A percentile compares a stretch with the other conserved stretches of the same genome.
phyloP scores from a whole-genome alignment of 2,329 filamentous ascomycete species.

The Aspergillus thermomutatus region DNA sequence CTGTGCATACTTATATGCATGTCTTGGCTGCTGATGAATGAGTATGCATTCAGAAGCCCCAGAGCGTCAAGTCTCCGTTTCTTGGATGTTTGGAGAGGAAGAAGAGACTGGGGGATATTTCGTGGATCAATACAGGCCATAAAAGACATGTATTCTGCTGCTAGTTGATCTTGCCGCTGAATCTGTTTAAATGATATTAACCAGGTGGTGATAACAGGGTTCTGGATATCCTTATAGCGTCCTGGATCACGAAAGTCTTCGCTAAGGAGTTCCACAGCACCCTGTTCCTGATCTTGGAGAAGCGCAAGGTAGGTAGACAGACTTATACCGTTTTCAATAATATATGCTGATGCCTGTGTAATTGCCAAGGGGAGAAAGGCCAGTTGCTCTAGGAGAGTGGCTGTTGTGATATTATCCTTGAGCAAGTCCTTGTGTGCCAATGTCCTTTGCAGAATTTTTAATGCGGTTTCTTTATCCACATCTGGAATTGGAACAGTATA shows the following conservation, averaged over 20 bases:
- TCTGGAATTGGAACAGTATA: slow-evolving; percentile 14
- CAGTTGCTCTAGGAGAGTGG: slow-evolving; percentile 15
- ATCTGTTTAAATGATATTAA: slow-evolving; percentile 10
- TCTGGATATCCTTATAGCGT: slow-evolving; percentile 4
- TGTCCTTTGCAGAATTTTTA: slow-evolving; percentile 1
- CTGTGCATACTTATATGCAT: neutral
- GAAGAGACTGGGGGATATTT: slow-evolving; percentile 32
- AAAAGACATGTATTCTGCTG: slow-evolving; percentile 33
- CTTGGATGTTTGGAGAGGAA: slow-evolving; percentile 19
- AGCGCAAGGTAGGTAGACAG: slow-evolving; percentile 2
- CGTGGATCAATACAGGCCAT: slow-evolving; percentile 32
- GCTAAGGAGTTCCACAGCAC: slow-evolving; percentile 5
- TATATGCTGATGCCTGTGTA: slow-evolving; percentile 21
- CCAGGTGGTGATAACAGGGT: slow-evolving; percentile 7
- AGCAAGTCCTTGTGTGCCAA: slow-evolving; percentile 7
- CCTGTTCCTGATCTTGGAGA: slow-evolving; percentile 1
- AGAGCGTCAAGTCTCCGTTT: slow-evolving; percentile 26
- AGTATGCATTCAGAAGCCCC: slow-evolving; percentile 1
- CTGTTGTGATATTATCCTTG: slow-evolving; percentile 2
- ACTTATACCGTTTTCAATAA: slow-evolving; percentile 4
- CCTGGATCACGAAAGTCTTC: slow-evolving; percentile 6
- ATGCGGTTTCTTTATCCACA: slow-evolving; percentile 9
- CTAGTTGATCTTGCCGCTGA: slow-evolving; percentile 24
- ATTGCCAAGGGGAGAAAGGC: slow-evolving; percentile 25
- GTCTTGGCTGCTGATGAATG: neutral